Conservation (phyloP, 225 moss, liverwort and hornwort species). For the Bryum argenteum region DNA sequence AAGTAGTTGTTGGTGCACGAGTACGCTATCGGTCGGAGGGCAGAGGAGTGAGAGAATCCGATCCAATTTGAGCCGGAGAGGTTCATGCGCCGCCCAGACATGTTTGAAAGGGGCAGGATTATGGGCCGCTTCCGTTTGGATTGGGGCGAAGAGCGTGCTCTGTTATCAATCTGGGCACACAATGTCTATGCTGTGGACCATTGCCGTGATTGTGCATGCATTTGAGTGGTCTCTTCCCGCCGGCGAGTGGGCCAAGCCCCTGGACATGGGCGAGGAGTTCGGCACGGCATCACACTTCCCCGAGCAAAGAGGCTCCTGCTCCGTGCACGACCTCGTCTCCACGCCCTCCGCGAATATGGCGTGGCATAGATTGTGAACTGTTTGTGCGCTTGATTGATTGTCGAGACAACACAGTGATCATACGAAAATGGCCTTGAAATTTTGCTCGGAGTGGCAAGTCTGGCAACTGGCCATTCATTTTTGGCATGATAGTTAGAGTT, state of each 20-base stretch:
- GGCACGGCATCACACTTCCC: slow-evolving; percentile 42
- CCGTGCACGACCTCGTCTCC: slow-evolving; percentile 24
- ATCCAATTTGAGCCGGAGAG: slow-evolving; percentile 41
- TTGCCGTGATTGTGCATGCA: slow-evolving; percentile 36
- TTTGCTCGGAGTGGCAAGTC: no score
- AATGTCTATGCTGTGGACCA: slow-evolving; percentile 30
- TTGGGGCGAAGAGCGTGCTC: slow-evolving; percentile 45
- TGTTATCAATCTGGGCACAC: slow-evolving; percentile 19
- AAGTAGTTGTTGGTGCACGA: no score
- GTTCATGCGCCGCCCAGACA: slow-evolving; percentile 25
- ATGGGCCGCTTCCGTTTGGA: slow-evolving; percentile 45
- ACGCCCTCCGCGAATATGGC: no score
- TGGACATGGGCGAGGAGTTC: slow-evolving; percentile 38
- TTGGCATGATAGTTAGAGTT: no score
- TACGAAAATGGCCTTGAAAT: no score
- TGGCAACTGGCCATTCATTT: no score
- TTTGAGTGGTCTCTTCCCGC: slow-evolving; percentile 41
- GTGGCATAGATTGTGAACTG: no score
- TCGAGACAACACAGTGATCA: no score
- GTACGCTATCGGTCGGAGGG: slow-evolving; percentile 34
- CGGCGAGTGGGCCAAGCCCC: neutral
- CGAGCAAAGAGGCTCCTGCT: slow-evolving; percentile 23
- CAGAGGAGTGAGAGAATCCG: slow-evolving; percentile 31
- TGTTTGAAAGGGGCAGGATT: slow-evolving; percentile 28
- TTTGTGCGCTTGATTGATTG: no score